phyloP scores from a whole-genome alignment of 352 stramenopile species.

The Globisporangium orthogonon region DNA sequence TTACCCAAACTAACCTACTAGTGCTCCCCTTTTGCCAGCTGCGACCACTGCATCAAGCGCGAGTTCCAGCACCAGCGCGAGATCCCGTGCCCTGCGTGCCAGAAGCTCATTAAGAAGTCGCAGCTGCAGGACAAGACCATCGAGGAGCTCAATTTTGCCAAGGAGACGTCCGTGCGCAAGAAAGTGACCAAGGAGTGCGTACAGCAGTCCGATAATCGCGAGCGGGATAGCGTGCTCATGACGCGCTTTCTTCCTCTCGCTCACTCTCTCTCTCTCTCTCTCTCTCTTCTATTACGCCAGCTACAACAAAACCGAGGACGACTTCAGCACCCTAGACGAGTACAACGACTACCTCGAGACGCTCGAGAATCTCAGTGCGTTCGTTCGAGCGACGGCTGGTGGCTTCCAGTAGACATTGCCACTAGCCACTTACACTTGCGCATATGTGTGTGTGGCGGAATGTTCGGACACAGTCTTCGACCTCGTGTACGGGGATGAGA shows the following conservation, averaged over 20 bases:
- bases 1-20: too few relatives aligned
- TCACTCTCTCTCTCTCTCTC: not conserved
- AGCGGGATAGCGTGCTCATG: too few relatives aligned
- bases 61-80: conserved; percentile 86
- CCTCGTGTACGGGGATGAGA: conserved; percentile 73
- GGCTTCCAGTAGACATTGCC: too few relatives aligned
- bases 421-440: not conserved
- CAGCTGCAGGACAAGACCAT: conserved; percentile 87
- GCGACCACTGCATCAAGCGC: conserved; percentile 81
- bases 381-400: too few relatives aligned
- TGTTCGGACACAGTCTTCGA: conserved; percentile 55
- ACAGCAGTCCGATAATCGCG: too few relatives aligned
- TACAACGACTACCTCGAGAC: conserved; percentile 85
- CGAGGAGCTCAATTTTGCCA: conserved; percentile 84
- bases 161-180: conserved; percentile 83
- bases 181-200: conserved; percentile 81
- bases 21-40: conserved; percentile 26
- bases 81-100: conserved; percentile 73
- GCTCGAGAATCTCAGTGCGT: conserved; percentile 80
- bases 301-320: conserved; percentile 87
- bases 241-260: not conserved
- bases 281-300: conserved; percentile 14
- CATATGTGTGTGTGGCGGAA: too few relatives aligned
- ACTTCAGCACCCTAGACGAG: conserved; percentile 83
- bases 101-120: conserved; percentile 86